Base-by-base conservation (phyloP, 2,329 filamentous ascomycete species). In the Corinectria fuckeliana region DNA sequence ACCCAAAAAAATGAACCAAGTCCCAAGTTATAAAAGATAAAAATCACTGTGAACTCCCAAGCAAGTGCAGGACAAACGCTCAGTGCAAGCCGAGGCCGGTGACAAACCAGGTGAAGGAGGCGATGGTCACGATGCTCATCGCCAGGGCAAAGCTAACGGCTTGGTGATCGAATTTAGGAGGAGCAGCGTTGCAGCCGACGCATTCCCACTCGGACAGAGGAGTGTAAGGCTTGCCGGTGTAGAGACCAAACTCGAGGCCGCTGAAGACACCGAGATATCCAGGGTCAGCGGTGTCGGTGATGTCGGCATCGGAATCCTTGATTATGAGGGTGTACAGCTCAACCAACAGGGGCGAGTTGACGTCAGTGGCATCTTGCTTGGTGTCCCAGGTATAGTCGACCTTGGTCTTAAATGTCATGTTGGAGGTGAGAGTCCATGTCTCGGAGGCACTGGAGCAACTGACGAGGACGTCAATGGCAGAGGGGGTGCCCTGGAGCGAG, bases 81-180 rank as follows among this genome's bases (percentile, higher is more conserved):
- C 49, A 76, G 44, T 78, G 70, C 32, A 77, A 68, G 8, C 74
- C 77, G 10, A 85, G 70, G 2, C 86, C 85, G 21, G 78, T 78
- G 34, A 88, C 84, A 66, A 88, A 88, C 85, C 85, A 88, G 26
- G 85, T 88, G 64, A 89, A 88, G 70, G 83, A 85, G 26, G 85
- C 63, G 4, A 88, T 76, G 1, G 86, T 88, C 41, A 86, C 71
- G 28, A 82, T 48, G 65, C 81, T 80, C 82, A 88, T 87, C 11
- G 78, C 76, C 49, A 85, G 42, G 32, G 82, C 81, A 56, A 87
- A 79, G 5, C 79, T 77, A 8, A 87, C 32, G 1, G 82, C 81
- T 39, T 79, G 77, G 60, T 71, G 74, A 60, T 85, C 81, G 56
- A 81, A 74, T 44, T 76, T 74, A 13, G 80, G 77, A 21, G 80